These are phyloP conservation scores for Penicillium turbatum DNA, from an alignment of 495 filamentous ascomycete species.

Conservation along the genomic window DNA sequence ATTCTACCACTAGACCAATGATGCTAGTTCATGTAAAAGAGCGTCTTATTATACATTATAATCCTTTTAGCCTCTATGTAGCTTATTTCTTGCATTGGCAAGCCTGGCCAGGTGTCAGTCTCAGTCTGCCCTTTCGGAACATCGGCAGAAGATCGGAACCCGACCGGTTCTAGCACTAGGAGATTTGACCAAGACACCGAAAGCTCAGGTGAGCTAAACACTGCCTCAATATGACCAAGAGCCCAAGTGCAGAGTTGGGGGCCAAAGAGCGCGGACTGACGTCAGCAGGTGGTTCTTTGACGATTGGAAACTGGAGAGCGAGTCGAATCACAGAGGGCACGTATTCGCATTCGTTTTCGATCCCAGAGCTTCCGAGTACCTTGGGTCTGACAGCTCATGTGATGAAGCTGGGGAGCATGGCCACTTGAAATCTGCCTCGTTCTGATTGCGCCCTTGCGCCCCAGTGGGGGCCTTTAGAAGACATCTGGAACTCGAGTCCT, in stretches of 20 bases:
- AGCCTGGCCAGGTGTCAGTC: no score
- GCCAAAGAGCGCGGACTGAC: background rate
- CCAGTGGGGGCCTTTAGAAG: slow-evolving; percentile 11
- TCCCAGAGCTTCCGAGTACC: background rate
- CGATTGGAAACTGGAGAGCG: background rate
- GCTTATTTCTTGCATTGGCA: no score
- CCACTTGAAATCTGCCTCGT: background rate
- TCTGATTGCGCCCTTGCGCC: background rate
- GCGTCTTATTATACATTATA: background rate
- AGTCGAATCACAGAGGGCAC: background rate
- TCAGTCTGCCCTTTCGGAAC: no score
- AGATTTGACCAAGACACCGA: background rate
- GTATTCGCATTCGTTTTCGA: background rate
- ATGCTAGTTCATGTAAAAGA: slow-evolving; percentile 30
- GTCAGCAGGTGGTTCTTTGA: background rate
- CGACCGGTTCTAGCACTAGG: no score
- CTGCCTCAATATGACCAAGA: background rate
- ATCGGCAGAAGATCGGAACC: no score
- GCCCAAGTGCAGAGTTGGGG: background rate
- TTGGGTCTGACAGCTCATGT: background rate
- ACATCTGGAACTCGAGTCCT: slow-evolving; percentile 20
- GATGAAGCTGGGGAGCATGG: background rate
- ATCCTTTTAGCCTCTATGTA: no score
- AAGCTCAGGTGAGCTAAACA: background rate
- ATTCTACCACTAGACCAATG: slow-evolving; percentile 59